Base-by-base conservation (phyloP, 768 basidiomycete genomes). In the Galerina marginata region DNA sequence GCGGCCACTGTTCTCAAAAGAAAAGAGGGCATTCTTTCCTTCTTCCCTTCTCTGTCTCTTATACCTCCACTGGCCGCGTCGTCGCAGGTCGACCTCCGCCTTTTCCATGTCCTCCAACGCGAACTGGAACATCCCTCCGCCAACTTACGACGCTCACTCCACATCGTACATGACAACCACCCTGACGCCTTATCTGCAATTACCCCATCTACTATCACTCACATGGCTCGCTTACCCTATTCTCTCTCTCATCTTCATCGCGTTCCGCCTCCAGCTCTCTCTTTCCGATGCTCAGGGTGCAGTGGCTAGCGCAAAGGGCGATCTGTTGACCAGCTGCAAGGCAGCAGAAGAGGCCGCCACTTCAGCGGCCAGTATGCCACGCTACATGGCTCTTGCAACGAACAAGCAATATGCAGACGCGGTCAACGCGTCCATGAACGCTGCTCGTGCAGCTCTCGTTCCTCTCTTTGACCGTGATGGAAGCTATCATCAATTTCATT, bases 141-240 rank as follows among this genome's bases (percentile, higher is more conserved):
- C 86, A 51, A 78, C 77, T 69, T 86, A 88, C 77, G 85, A 85
- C 79, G 70, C 81, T 77, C 75, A 65, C 72, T 82, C 81, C 33
- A 57, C 65, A 54, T 60, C 74, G 33, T 66, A 69, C 58, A 56
- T 58, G 54, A 64, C 71, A 50, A 72, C 79, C 4, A 71, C 77
- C 20, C 86, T 95, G 58, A 88, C 83, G 61, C 92, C 95, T 7
- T 96, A 96, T 74, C 88, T 98, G 50, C 82, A 87, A 64, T 89
- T 95, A 38, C 81, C 87, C 29, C 88, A 96, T 68, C 82, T 94
- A 47, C 84, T 96, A 33, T 93, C 94, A 23, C 85, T 96, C 11
- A 84, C 92, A 70, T 92, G 94, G 90, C 89, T 98, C 40, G 93
- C 95, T 9, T 95, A 93, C 65, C 94, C 94, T 36, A 88, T 97